phyloP scores from a whole-genome alignment of 768 basidiomycete genomes.

The Auriscalpium orientale region DNA sequence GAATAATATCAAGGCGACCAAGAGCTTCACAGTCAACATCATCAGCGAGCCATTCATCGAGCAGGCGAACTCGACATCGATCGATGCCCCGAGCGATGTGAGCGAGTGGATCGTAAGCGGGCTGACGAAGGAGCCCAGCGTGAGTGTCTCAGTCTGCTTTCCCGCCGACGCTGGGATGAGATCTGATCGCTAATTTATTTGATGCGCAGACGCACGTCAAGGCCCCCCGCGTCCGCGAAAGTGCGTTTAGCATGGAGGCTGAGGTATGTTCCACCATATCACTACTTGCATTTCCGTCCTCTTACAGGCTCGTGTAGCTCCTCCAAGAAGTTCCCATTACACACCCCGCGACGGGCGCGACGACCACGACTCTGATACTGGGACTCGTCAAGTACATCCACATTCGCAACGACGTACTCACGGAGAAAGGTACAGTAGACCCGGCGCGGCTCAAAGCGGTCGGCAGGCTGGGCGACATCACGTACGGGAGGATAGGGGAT shows the following conservation, averaged over 20 bases:
- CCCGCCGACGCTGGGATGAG: neutral
- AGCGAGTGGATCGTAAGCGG: conserved; percentile 42
- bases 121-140: conserved; percentile 33
- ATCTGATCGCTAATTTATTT: neutral
- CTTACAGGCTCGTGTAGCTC: conserved; percentile 35
- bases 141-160: conserved; percentile 27
- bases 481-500: conserved; percentile 41
- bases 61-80: conserved; percentile 47
- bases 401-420: conserved; percentile 41
- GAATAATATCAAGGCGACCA: conserved; percentile 55
- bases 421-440: conserved; percentile 37
- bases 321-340: conserved; percentile 39
- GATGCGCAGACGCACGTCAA: conserved; percentile 36
- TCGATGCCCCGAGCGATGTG: conserved; percentile 44
- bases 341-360: conserved; percentile 20
- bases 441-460: conserved; percentile 40
- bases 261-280: conserved; percentile 31
- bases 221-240: conserved; percentile 48
- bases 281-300: conserved; percentile 6
- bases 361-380: conserved; percentile 40
- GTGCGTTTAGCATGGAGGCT: conserved; percentile 55
- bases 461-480: conserved; percentile 47
- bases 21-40: conserved; percentile 65
- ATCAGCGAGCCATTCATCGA: conserved; percentile 61
- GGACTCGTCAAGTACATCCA: conserved; percentile 50